phyloP scores from a whole-genome alignment of 1,284 basidiomycete genomes.

The Somion occarium region DNA sequence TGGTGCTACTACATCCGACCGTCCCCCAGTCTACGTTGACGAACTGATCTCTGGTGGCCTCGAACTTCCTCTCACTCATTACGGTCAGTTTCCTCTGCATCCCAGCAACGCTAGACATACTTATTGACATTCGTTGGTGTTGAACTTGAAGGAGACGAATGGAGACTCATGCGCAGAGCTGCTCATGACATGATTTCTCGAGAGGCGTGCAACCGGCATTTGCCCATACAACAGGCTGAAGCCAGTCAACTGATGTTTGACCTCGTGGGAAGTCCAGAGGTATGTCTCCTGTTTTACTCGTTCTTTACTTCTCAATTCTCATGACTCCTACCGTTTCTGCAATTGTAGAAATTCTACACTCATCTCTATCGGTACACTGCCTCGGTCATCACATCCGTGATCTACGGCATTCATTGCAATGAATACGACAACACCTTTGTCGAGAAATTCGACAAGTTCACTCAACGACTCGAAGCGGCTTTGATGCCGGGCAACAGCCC shows the following conservation, averaged over 20 bases:
- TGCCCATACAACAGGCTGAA: constrained; percentile 26
- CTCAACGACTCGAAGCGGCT: background rate
- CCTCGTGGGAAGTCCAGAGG: constrained; percentile 21
- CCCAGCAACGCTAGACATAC: too few species aligned
- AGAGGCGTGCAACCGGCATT: constrained; percentile 10
- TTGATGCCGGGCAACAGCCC: constrained; percentile 23
- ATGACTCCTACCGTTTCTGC: background rate
- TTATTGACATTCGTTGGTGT: background rate
- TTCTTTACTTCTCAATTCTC: background rate
- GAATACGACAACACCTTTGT: constrained; percentile 18
- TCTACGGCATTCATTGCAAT: constrained; percentile 24
- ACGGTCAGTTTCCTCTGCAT: background rate
- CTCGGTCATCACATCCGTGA: constrained; percentile 21
- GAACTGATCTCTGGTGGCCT: constrained; percentile 20
- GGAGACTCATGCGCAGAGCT: constrained; percentile 1
- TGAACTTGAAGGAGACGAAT: background rate
- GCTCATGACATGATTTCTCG: background rate
- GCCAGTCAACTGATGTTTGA: constrained; percentile 11
- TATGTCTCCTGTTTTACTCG: constrained; percentile 8
- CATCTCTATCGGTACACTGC: constrained; percentile 22
- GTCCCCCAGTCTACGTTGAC: constrained; percentile 22
- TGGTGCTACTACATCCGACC: constrained; percentile 13
- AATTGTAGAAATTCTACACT: constrained; percentile 20
- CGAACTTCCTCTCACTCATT: constrained; percentile 5
- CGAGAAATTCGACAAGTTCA: constrained; percentile 16